Evolutionary conservation across 176 grass and related monocot genomes (phyloP).

Genomic region (Cenchrus fungigraminus): DNA sequence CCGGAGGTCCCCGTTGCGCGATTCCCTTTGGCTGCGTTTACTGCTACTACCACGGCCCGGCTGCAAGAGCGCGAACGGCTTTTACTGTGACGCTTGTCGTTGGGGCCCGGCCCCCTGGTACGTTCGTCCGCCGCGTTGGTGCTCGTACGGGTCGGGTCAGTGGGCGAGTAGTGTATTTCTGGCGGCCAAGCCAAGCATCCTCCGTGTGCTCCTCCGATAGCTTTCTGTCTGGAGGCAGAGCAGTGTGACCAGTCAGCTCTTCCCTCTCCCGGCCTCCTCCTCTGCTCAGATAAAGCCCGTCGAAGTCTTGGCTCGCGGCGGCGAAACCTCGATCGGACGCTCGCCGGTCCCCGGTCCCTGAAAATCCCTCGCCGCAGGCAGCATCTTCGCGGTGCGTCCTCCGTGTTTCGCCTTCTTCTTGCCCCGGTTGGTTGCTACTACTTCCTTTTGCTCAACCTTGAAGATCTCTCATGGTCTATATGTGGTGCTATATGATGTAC

Average conservation of each 20-base stretch:
- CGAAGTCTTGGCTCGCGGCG: neutral
- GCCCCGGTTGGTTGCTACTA: neutral
- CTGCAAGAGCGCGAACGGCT: neutral
- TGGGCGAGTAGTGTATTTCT: neutral
- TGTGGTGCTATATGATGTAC: neutral
- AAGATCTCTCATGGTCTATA: slow-evolving; percentile 20
- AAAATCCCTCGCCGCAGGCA: neutral
- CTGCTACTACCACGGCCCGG: too few species aligned
- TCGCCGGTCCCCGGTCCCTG: neutral
- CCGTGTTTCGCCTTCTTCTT: slow-evolving; percentile 1
- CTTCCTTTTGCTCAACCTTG: neutral
- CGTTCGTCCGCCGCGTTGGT: slow-evolving; percentile 24
- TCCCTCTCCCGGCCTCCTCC: slow-evolving; percentile 1
- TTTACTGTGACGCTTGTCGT: slow-evolving; percentile 32
- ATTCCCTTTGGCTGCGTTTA: neutral
- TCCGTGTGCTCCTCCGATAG: too few species aligned
- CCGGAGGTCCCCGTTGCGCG: neutral
- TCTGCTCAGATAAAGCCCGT: slow-evolving; percentile 8
- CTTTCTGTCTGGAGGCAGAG: neutral
- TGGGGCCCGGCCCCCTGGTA: neutral
- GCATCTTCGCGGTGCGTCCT: neutral
- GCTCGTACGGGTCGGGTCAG: neutral
- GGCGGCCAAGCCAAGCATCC: slow-evolving; percentile 11
- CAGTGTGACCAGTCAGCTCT: slow-evolving; percentile 27
- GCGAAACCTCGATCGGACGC: neutral